Conservation (phyloP, 1,139 yeast species). For the Suhomyces anneliseae region DNA sequence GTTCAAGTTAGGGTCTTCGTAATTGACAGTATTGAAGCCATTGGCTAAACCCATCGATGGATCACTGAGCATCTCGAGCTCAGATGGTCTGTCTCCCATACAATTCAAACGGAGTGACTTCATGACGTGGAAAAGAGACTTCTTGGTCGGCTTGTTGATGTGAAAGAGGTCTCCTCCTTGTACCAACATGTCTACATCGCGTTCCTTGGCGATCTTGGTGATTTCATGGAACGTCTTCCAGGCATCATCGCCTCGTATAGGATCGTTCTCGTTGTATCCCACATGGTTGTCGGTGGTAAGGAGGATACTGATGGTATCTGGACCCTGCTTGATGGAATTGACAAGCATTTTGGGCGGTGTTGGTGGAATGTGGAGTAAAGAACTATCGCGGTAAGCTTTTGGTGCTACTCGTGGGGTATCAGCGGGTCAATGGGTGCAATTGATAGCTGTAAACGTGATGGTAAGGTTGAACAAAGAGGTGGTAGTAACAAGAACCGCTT, state of each 20-base stretch:
- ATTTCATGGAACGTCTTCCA: conserved; percentile 87
- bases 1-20: conserved; percentile 87
- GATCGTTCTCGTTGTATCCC: conserved; percentile 88
- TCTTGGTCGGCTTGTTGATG: conserved; percentile 83
- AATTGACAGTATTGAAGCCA: conserved; percentile 71
- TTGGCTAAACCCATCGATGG: conserved; percentile 61
- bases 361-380: no score
- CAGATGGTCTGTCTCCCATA: conserved; percentile 87
- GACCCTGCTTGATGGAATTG: conserved; percentile 27
- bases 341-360: neutral
- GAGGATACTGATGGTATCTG: conserved; percentile 70
- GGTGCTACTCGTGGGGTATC: no score
- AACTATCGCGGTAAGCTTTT: no score
- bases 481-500: no score
- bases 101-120: conserved; percentile 69
- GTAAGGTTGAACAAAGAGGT: no score
- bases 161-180: conserved; percentile 96
- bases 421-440: no score
- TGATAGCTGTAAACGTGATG: no score
- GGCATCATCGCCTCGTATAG: conserved; percentile 87
- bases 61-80: conserved; percentile 79
- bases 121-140: conserved; percentile 82
- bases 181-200: conserved; percentile 83
- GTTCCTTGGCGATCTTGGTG: conserved; percentile 65
- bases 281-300: conserved; percentile 96